Percentiles rank a stretch among this genome's conserved stretches.
These are phyloP conservation scores for Mycena olivaceomarginata DNA, from an alignment of 768 basidiomycete genomes.

Conservation along the genomic window DNA sequence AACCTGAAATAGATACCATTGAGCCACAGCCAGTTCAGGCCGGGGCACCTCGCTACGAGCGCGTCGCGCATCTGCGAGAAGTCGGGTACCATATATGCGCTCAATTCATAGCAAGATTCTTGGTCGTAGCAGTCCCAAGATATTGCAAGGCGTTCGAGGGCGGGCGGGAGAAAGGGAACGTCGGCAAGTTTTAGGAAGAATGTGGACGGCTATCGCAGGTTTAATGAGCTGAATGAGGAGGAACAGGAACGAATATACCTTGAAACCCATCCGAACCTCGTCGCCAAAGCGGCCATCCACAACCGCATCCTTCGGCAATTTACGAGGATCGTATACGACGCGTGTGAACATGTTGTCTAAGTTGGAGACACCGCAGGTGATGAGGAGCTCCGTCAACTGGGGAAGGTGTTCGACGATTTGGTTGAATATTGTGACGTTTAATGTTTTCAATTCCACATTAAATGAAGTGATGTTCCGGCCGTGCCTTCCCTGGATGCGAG, in stretches of 20 bases:
- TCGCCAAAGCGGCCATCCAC: not conserved
- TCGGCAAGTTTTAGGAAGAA: conserved; percentile 3
- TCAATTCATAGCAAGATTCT: not conserved
- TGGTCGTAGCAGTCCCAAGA: not conserved
- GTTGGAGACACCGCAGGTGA: not conserved
- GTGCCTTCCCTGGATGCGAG: not conserved
- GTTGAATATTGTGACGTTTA: not conserved
- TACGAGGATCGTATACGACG: not conserved
- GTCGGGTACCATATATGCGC: not conserved
- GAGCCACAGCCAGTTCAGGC: not conserved
- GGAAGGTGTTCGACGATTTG: conserved; percentile 5
- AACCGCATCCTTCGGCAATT: not conserved
- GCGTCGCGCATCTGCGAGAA: conserved; percentile 22
- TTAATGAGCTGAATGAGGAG: not conserved
- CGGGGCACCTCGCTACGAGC: conserved; percentile 15
- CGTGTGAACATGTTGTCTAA: conserved; percentile 2
- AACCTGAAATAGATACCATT: too few species aligned
- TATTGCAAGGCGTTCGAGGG: conserved; percentile 18
- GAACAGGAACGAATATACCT: not conserved
- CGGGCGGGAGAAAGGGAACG: not conserved
- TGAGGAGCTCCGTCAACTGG: conserved; percentile 12
- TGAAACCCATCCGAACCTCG: not conserved
- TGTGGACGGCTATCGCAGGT: not conserved
- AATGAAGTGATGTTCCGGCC: not conserved
- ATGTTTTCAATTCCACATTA: not conserved